Conservation (phyloP, 306 rosid species). For the Casuarina equisetifolia region DNA sequence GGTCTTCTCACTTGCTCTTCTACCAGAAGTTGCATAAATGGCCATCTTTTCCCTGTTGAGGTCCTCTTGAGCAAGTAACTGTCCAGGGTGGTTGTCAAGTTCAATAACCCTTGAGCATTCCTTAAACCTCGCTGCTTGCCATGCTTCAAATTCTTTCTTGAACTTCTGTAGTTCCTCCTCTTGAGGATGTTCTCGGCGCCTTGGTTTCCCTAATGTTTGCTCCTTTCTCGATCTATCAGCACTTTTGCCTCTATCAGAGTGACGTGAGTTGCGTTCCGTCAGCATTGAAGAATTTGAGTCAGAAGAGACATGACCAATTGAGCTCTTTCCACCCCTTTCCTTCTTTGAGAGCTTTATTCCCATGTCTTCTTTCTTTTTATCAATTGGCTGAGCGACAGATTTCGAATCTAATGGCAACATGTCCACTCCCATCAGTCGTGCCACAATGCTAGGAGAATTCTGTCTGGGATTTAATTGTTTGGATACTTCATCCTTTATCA, state of each 20-base stretch:
- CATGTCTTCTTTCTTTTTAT: slow-evolving; percentile 37
- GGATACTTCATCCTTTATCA: slow-evolving; percentile 80
- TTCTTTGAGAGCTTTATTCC: slow-evolving; percentile 54
- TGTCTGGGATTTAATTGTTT: slow-evolving; percentile 51
- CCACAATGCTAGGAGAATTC: slow-evolving; percentile 86
- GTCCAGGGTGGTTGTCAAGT: slow-evolving; percentile 38
- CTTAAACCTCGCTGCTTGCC: slow-evolving; percentile 78
- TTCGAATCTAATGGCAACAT: slow-evolving; percentile 55
- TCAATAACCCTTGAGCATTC: slow-evolving; percentile 77
- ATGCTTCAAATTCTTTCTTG: slow-evolving; percentile 93
- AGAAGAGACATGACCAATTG: slow-evolving; percentile 46
- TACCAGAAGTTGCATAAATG: slow-evolving; percentile 36
- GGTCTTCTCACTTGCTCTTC: slow-evolving; percentile 37
- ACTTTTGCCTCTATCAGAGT: slow-evolving; percentile 35
- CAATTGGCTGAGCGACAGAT: slow-evolving; percentile 48
- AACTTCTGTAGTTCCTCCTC: slow-evolving; percentile 92
- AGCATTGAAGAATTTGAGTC: slow-evolving; percentile 53
- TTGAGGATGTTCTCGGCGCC: slow-evolving; percentile 87
- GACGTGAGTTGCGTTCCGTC: slow-evolving; percentile 45
- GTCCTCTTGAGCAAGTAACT: slow-evolving; percentile 48
- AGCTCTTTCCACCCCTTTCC: slow-evolving; percentile 48
- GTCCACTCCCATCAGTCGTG: slow-evolving; percentile 97
- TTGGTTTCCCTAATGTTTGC: slow-evolving; percentile 51
- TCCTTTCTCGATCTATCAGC: slow-evolving; percentile 52
- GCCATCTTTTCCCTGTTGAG: slow-evolving; percentile 48